Base-by-base conservation (phyloP, 805 yeast genomes). In the Kurtzmaniella fragi region DNA sequence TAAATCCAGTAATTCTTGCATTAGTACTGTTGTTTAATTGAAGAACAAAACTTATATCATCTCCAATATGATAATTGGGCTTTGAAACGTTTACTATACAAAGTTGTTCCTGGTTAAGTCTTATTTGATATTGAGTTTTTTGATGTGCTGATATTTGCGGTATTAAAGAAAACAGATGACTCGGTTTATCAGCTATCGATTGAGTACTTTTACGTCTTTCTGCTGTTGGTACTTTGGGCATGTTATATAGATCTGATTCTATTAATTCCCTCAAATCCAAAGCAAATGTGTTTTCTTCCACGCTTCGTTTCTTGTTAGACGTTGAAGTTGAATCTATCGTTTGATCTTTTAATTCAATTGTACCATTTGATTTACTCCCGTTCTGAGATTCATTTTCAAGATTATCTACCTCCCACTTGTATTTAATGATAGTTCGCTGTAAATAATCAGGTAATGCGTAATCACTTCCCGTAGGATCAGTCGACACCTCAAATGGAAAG, bases 21-120 rank as follows among this genome's bases (percentile, higher is more conserved):
- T 35, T 39, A n/a, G 41, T 41, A 17, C 40, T 42, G 1, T 57
- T 55, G 30, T 54, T 56, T 12, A 58, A 46, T 35, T 61, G 58
- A n/a, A 68, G 45, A 1, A 48, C 44, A 41, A 60, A 66, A 38
- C 56, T 47, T 10, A 67, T 46, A 39, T 67, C 71, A 25, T 67
- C 70, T 14, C 73, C 73, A 17, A 64, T 43, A 38, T 59, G 66
- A 48, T 52, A 66, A 33, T 54, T 59, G 3, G 70, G 61, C 36
- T 59, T 58, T 2, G 68, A 54, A 23, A 67, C 34, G 5, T 52
- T 49, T 16, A 67, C 49, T 10, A 46, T 43, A 45, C 74, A 68
- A n/a, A 67, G 48, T 13, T 52, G 43, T 13, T 46, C 44, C 34
- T 50, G 52, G 43, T 65, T 65, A 17, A 62, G 67, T 29, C 62